These are phyloP conservation scores for Candida lessepsii DNA, from an alignment of 805 yeast genomes.

Conservation along the genomic window DNA sequence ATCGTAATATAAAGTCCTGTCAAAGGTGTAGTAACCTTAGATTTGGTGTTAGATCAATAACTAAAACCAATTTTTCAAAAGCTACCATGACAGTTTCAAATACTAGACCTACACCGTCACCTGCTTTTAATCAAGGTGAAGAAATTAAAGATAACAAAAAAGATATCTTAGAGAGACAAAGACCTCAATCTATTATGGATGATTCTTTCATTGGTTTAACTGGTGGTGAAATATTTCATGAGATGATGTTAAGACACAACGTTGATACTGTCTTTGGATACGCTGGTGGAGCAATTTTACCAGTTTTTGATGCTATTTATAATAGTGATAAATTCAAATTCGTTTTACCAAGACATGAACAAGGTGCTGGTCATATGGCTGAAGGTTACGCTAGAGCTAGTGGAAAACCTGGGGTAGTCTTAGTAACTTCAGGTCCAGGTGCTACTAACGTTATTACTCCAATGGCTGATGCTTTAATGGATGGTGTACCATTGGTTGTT, in stretches of 20 bases:
- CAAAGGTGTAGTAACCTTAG: slow-evolving; percentile 2
- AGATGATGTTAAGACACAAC: slow-evolving; percentile 95
- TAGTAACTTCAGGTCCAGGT: slow-evolving; percentile 99
- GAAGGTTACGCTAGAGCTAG: slow-evolving; percentile 96
- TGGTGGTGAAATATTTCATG: slow-evolving; percentile 99
- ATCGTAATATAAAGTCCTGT: slow-evolving; percentile 20
- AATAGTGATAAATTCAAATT: slow-evolving; percentile 86
- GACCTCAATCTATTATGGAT: slow-evolving; percentile 47
- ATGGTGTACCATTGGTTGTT: slow-evolving; percentile 95
- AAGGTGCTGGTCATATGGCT: slow-evolving; percentile 99
- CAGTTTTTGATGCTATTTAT: slow-evolving; percentile 96
- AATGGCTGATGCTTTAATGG: slow-evolving; percentile 95
- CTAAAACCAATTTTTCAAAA: slow-evolving; percentile 19
- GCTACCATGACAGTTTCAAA: slow-evolving; percentile 26
- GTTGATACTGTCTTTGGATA: slow-evolving; percentile 97
- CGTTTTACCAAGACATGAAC: slow-evolving; percentile 94
- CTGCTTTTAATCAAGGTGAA: slow-evolving; percentile 45
- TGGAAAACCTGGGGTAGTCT: slow-evolving; percentile 96
- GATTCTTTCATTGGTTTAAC: slow-evolving; percentile 91
- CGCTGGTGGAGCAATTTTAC: slow-evolving; percentile 98
- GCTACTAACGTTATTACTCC: slow-evolving; percentile 99
- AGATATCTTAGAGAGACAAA: slow-evolving; percentile 17
- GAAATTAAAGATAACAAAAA: slow-evolving; percentile 10
- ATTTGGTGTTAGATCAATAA: slow-evolving; percentile 9
- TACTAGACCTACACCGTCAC: slow-evolving; percentile 47